phyloP scores from a whole-genome alignment of 2,329 filamentous ascomycete species.

The Fusarium globosum region DNA sequence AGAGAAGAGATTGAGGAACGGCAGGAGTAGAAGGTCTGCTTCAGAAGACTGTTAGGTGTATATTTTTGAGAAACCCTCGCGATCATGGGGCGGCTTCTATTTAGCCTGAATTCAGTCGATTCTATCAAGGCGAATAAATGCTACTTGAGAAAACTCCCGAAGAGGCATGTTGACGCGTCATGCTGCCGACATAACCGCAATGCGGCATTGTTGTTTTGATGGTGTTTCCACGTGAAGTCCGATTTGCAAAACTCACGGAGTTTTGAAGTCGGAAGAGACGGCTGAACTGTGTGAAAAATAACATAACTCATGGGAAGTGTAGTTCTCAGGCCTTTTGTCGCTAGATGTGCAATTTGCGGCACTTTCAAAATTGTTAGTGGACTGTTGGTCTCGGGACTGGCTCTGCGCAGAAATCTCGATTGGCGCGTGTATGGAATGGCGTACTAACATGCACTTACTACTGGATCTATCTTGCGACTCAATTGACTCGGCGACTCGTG shows the following conservation, averaged over 20 bases:
- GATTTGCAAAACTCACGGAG: fast-evolving
- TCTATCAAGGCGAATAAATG: neutral
- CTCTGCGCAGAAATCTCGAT: too few relatives aligned
- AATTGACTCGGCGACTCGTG: fast-evolving
- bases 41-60: neutral
- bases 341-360: too few relatives aligned
- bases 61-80: fast-evolving
- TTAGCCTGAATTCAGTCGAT: fast-evolving
- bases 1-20: too few relatives aligned
- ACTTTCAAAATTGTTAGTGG: too few relatives aligned
- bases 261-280: fast-evolving
- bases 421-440: too few relatives aligned
- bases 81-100: too few relatives aligned
- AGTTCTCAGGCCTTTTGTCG: neutral
- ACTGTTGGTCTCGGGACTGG: too few relatives aligned
- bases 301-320: neutral
- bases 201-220: neutral
- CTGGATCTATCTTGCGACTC: fast-evolving
- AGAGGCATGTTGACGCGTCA: neutral
- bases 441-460: too few relatives aligned
- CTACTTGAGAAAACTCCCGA: fast-evolving
- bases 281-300: fast-evolving
- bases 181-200: neutral
- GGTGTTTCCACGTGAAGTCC: neutral
- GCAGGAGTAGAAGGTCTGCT: too few relatives aligned